Evolutionary conservation across 768 basidiomycete genomes (phyloP).

Genomic region (Tricholoma matsutake): DNA sequence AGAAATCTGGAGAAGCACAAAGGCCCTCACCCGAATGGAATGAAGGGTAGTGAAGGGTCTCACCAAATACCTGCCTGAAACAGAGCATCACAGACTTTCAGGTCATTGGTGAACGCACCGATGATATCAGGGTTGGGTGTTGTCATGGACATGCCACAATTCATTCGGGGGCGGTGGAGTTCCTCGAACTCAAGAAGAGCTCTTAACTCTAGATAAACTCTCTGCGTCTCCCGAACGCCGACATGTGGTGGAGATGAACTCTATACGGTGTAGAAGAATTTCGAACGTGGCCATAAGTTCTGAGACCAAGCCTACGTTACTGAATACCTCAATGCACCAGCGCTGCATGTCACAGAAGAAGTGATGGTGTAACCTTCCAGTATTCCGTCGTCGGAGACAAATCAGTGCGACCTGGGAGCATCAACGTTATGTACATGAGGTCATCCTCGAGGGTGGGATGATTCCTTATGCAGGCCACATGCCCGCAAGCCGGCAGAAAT

Average conservation of each 20-base stretch:
- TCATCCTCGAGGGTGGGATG: neutral
- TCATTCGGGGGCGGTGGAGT: neutral
- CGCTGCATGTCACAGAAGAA: neutral
- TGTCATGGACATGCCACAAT: neutral
- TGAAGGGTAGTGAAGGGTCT: neutral
- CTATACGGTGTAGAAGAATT: neutral
- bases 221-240: slow-evolving; percentile 1
- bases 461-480: neutral
- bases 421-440: neutral
- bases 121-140: neutral
- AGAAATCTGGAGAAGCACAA: neutral
- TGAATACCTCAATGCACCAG: neutral
- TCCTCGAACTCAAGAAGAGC: neutral
- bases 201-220: neutral
- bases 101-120: slow-evolving; percentile 2
- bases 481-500: neutral
- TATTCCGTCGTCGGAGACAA: neutral
- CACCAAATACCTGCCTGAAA: neutral
- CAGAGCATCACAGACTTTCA: neutral
- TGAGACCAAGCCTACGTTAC: neutral
- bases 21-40: neutral
- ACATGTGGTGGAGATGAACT: slow-evolving; percentile 3
- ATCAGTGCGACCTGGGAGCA: neutral
- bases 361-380: neutral
- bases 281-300: neutral